Evolutionary conservation across 129 eudicot species (phyloP), one percentile per base, ranked within the genome.

Genomic region (Deinandra increscens): DNA sequence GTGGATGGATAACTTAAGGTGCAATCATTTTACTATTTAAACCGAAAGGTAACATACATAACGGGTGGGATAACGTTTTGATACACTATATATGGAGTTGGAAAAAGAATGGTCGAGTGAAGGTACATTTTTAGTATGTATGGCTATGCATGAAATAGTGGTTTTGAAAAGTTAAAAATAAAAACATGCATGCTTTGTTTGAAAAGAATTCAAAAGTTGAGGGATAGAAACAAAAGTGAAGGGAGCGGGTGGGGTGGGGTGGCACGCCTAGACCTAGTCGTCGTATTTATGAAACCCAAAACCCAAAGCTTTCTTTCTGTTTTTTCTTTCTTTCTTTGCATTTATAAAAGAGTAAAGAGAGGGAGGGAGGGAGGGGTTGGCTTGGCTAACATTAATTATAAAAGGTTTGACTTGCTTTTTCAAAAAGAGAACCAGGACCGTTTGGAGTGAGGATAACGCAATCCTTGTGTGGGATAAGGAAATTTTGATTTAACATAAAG

Each of bases 201-300:
- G 66, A 48, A 69, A 77, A 77, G 48, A 70, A 61, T 11, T 54
- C 1, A 60, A 76, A 69, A 61, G 71, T 62, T 50, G 41, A 70
- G 76, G 81, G 76, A 60, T 69, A 31, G 66, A 77, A 49, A 62
- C 20, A 61, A 76, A 76, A 76, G 70, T 50, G 7, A 23, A 39
- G 39, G 71, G 66, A 61, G 64, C 48, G 51, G 64, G n/a, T 36
- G 7, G 6, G 48, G 79, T 59, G 69, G 64, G 66, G 61, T 75
- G 66, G 76, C 81, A 77, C 81, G 76, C 81, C 76, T 77, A 69
- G 76, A n/a, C n/a, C n/a, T n/a, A n/a, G n/a, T 77, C 65, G 70
- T 69, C 4, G 68, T 37, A 45, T 58, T 75, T 58, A 75, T 59
- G 75, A 67, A 67, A 66, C 80, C 79, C 73, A 64, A 66, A 75